phyloP scores from a whole-genome alignment of 495 filamentous ascomycete species.

The Clavariopsis aquatica region DNA sequence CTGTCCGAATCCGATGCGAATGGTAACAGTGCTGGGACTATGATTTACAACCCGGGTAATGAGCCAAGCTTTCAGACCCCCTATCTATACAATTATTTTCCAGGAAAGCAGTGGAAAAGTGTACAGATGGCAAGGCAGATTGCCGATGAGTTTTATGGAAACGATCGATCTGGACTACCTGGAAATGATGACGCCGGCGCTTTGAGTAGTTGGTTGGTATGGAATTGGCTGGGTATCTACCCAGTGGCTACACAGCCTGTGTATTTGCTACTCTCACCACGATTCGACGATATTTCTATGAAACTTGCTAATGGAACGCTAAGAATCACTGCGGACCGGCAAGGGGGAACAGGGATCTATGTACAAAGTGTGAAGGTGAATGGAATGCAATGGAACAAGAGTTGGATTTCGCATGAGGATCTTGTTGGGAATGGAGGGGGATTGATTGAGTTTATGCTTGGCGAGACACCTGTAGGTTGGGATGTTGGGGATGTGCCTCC shows the following conservation, averaged over 20 bases:
- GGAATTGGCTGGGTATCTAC: slow-evolving; percentile 44
- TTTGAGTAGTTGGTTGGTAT: slow-evolving; percentile 39
- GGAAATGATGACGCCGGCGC: slow-evolving; percentile 44
- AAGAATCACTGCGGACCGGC: slow-evolving; percentile 28
- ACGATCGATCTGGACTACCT: slow-evolving; percentile 36
- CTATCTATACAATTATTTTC: slow-evolving; percentile 43
- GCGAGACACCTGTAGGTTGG: slow-evolving; percentile 32
- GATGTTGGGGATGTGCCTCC: slow-evolving; percentile 41
- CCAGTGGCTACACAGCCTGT: slow-evolving; percentile 40
- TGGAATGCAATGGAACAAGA: slow-evolving; percentile 37
- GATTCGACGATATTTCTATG: slow-evolving; percentile 41
- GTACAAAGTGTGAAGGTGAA: slow-evolving; percentile 44
- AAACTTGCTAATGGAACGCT: slow-evolving; percentile 36
- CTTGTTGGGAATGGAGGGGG: slow-evolving; percentile 37
- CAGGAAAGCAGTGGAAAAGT: slow-evolving; percentile 39
- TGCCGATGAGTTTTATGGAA: slow-evolving; percentile 21
- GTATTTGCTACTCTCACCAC: slow-evolving; percentile 39
- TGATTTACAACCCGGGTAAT: slow-evolving; percentile 22
- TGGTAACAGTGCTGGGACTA: slow-evolving; percentile 35
- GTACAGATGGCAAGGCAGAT: slow-evolving; percentile 23
- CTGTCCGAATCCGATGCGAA: slow-evolving; percentile 32
- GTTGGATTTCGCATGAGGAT: slow-evolving; percentile 38
- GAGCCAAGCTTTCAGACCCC: slow-evolving; percentile 42
- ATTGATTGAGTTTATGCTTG: slow-evolving; percentile 41
- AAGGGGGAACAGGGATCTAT: slow-evolving; percentile 30